Percentiles rank a stretch among this genome's conserved stretches.
Conservation (phyloP, 2,329 filamentous ascomycete genomes). For the Fusarium clavum region DNA sequence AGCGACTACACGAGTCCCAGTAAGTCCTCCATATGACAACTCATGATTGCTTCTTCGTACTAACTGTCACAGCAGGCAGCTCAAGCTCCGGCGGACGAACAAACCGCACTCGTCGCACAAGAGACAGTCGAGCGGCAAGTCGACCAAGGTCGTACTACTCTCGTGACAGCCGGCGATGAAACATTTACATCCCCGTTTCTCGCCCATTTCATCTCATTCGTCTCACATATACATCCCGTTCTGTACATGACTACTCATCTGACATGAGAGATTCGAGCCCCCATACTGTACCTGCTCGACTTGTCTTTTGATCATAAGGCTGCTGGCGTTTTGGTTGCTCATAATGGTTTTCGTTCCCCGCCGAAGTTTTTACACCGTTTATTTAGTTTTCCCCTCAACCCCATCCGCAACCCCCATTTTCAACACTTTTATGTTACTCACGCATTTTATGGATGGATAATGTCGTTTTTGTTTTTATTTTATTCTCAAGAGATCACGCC, state of each 20-base stretch:
- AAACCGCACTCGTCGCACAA: constrained; percentile 49
- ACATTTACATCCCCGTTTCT: constrained; percentile 14
- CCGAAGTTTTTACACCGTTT: constrained; percentile 3
- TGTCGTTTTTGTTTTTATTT: constrained; percentile 13
- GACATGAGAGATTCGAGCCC: constrained; percentile 37
- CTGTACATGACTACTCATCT: constrained; percentile 44
- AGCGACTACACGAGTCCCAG: constrained; percentile 62
- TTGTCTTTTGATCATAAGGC: constrained; percentile 36
- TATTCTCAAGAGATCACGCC: constrained; percentile 37
- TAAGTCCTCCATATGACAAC: constrained; percentile 54
- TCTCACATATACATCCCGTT: constrained; percentile 28
- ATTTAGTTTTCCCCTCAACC: not conserved
- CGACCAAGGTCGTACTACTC: constrained; percentile 51
- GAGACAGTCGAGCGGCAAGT: constrained; percentile 42
- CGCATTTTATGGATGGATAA: constrained; percentile 30
- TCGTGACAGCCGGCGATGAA: constrained; percentile 42
- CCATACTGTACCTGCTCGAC: constrained; percentile 38
- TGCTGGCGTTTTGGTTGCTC: constrained; percentile 44
- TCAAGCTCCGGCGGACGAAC: constrained; percentile 60
- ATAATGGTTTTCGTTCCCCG: constrained; percentile 32
- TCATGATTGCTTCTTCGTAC: constrained; percentile 1
- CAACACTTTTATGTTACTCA: constrained; percentile 26
- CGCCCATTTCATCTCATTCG: constrained; percentile 6
- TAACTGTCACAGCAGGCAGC: constrained; percentile 55
- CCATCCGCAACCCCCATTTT: constrained; percentile 6